Evolutionary conservation across 2,329 filamentous ascomycete species (phyloP), one percentile per base, ranked within the genome.

Genomic region (Ceratocystis huliohia): DNA sequence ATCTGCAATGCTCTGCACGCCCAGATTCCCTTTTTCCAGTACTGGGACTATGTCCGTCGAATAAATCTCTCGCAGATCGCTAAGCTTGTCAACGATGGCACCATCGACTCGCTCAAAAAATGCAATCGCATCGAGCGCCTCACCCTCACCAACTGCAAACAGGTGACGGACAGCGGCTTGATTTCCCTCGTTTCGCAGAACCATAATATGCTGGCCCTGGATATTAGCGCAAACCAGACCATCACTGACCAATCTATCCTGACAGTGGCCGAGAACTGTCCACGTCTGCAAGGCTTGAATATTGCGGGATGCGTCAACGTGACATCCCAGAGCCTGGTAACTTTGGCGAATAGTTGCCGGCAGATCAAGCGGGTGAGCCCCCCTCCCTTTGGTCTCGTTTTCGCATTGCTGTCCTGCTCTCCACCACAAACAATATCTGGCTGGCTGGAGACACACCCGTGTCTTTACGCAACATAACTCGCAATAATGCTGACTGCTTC

Each of bases 101-200:
- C 91, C 64, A 84, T 99, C 66, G 78, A 86, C 70, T 88, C 93
- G 7, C 84, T 99, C 71, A 81, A 85, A 30, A 83, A 87, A 50
- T 99, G 94, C 82, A 94, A 91, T 73, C 85, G 92, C 61, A 86
- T 99, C 68, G 94, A 99, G 78, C 87, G 94, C 33, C 78, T 99
- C 71, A 99, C 94, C 2, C 78, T 99, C 73, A 96, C 94, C 44
- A 91, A 90, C 76, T 99, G 94, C 80, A 84, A 82, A 45, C 85
- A 87, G 70, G 78, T 99, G 70, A 94, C 91, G 64, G 94, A 99
- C 74, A 80, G 84, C 50, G 93, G 92, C 57, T 80, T 99, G 46
- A 88, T 87, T 66, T 85, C 86, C 56, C 84, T 99, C 67, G 82
- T 99, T 56, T 80, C 87, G 68, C 87, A 88, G 69, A 96, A 92